Evolutionary conservation across 2,329 filamentous ascomycete species (phyloP), one percentile per base, ranked within the genome.

Genomic region (Cylindrodendrum hubeiense): DNA sequence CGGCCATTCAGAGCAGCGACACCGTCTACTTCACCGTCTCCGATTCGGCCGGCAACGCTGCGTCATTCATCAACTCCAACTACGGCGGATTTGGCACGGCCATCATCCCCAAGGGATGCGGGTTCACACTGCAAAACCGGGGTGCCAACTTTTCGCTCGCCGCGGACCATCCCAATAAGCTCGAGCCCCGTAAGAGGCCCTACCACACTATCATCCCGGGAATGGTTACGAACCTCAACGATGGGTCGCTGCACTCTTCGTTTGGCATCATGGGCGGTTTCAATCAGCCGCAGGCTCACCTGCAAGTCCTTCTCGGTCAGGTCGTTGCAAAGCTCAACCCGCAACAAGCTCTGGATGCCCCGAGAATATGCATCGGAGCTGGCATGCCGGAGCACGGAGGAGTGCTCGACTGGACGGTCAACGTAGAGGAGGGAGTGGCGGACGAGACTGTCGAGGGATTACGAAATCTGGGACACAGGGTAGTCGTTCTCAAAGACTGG

Each of bases 181-280:
- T 97, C 15, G 93, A 89, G 8, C 93, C 94, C 0, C 84, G 90
- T 34, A 98, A 98, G 83, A 82, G 96, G 49, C 96, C 96, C 0
- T 99, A 98, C 80, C 96, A 98, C 80, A 99, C 96, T 58, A 98
- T 99, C 78, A 99, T 99, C 74, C 95, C 96, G 0, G 95, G 93
- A 0, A 87, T 98, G 79, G 89, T 95, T 19, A 98, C 96, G 0
- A 94, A 96, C 71, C 78, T 88, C 19, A 81, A 83, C 5, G 94
- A 97, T 72, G 88, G 89, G 26, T 90, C 87, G 52, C 81, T 98
- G 61, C 93, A 97, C 78, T 92, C 89, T 4, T 92, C 97, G 0
- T 98, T 95, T 74, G 96, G 96, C 57, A 95, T 98, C 65, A 98
- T 98, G 96, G 96, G 96, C 56, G 95, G 94, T 3, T 98, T 97